Conservation (phyloP, 2,329 filamentous ascomycete species). For the Alternaria dauci region DNA sequence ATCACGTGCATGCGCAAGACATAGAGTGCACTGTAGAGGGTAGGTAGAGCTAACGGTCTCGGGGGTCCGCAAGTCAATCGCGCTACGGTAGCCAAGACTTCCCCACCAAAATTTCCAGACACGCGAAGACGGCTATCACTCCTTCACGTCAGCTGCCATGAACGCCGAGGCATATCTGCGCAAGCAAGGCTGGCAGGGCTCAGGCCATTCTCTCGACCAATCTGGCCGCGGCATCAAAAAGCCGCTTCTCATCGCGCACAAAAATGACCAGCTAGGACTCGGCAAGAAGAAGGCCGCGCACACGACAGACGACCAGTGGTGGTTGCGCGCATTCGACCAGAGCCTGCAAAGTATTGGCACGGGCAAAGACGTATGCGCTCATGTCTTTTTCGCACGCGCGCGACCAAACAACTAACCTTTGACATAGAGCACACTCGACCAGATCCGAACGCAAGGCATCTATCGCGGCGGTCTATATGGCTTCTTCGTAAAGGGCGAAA, state of each 20-base stretch:
- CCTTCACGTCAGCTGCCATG: slow-evolving; percentile 62
- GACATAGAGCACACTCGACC: slow-evolving; percentile 63
- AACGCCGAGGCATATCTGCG: slow-evolving; percentile 83
- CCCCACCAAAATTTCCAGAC: slow-evolving; percentile 30
- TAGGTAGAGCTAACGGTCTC: neutral
- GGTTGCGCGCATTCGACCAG: slow-evolving; percentile 93
- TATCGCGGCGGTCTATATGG: slow-evolving; percentile 73
- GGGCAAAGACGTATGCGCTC: slow-evolving; percentile 35
- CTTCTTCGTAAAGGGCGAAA: slow-evolving; percentile 83
- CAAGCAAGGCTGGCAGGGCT: slow-evolving; percentile 88
- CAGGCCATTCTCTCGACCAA: slow-evolving; percentile 84
- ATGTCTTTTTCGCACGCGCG: neutral
- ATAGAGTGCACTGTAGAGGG: neutral
- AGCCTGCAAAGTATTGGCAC: slow-evolving; percentile 73
- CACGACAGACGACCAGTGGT: slow-evolving; percentile 84
- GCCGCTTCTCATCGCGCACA: slow-evolving; percentile 83
- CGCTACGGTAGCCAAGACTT: slow-evolving; percentile 20
- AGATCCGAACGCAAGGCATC: slow-evolving; percentile 57
- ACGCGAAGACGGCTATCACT: slow-evolving; percentile 8
- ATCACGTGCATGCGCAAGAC: neutral
- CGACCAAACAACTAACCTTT: slow-evolving; percentile 31
- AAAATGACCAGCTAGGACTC: slow-evolving; percentile 80
- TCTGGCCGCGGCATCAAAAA: slow-evolving; percentile 79
- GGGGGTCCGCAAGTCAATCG: slow-evolving; percentile 15
- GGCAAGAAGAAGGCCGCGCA: slow-evolving; percentile 71